Conservation (phyloP, 2,329 filamentous ascomycete genomes). For the Volutella citrinella region DNA sequence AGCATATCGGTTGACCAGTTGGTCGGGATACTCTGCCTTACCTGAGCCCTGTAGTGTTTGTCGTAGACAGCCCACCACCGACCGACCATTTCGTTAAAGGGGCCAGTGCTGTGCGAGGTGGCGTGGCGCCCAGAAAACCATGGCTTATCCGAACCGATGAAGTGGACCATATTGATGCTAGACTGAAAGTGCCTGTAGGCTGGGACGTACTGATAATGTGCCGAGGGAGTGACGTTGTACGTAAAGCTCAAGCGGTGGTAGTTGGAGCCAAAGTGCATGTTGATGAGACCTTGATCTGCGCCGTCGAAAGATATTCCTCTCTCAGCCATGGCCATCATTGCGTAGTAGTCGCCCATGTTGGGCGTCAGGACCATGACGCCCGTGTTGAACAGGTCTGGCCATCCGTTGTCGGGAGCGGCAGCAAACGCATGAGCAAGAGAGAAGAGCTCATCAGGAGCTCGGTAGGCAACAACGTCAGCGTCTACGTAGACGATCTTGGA, state of each 20-base stretch:
- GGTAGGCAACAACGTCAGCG: constrained; percentile 85
- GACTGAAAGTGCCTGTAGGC: constrained; percentile 92
- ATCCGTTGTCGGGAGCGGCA: constrained; percentile 90
- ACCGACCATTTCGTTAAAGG: constrained; percentile 79
- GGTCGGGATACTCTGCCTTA: constrained; percentile 34
- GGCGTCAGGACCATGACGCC: constrained; percentile 91
- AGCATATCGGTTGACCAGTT: no score
- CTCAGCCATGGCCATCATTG: constrained; percentile 78
- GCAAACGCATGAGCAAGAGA: constrained; percentile 57
- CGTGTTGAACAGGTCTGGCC: constrained; percentile 98
- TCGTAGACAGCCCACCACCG: constrained; percentile 97
- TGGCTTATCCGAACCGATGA: constrained; percentile 88
- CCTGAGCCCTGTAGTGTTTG: constrained; percentile 66
- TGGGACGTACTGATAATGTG: constrained; percentile 95
- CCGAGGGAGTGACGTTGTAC: constrained; percentile 96
- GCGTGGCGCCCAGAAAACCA: constrained; percentile 68
- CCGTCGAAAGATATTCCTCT: constrained; percentile 93
- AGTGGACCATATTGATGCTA: constrained; percentile 87
- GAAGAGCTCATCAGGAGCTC: constrained; percentile 92
- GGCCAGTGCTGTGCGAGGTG: constrained; percentile 51
- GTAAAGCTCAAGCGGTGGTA: constrained; percentile 90
- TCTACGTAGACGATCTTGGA: constrained; percentile 93
- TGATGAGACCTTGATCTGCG: constrained; percentile 91
- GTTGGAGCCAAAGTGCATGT: constrained; percentile 83
- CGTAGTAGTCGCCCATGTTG: constrained; percentile 83